These are phyloP conservation scores for Dipodascopsis tothii DNA, from an alignment of 805 yeast genomes.

Conservation along the genomic window DNA sequence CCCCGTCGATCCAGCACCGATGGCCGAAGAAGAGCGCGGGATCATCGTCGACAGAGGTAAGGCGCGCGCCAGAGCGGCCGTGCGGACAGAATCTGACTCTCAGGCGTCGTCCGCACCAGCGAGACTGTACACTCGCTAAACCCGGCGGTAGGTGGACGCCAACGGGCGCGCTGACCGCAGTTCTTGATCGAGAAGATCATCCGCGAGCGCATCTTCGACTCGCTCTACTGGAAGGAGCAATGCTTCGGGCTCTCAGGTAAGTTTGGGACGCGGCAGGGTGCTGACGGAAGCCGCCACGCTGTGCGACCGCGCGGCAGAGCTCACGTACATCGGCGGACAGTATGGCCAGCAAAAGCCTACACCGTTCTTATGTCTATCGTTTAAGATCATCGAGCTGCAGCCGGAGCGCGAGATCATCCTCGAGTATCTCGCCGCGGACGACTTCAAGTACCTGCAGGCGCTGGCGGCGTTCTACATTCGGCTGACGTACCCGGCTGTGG, in stretches of 20 bases:
- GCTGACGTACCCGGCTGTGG: conserved; percentile 39
- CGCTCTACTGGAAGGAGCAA: conserved; percentile 50
- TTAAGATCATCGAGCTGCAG: conserved; percentile 67
- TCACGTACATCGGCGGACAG: conserved; percentile 53
- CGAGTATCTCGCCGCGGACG: conserved; percentile 50
- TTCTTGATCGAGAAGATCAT: conserved; percentile 49
- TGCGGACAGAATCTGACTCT: background rate
- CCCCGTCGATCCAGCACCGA: no score
- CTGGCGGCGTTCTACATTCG: conserved; percentile 56
- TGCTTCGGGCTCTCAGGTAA: conserved; percentile 43
- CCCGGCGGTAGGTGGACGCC: conserved; percentile 14
- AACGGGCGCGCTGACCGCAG: conserved; percentile 1
- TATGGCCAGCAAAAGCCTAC: conserved; percentile 53
- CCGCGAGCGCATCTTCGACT: conserved; percentile 49
- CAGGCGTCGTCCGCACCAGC: conserved; percentile 16
- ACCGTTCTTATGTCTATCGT: conserved; percentile 66
- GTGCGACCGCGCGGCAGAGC: conserved; percentile 41
- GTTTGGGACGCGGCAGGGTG: background rate
- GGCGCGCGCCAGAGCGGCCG: conserved; percentile 1
- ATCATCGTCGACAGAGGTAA: conserved; percentile 17
- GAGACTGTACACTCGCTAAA: conserved; percentile 16
- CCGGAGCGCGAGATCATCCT: conserved; percentile 55
- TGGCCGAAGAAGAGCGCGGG: conserved; percentile 5
- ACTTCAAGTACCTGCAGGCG: conserved; percentile 67
- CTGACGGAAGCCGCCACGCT: conserved; percentile 36